These are phyloP conservation scores for Tetraselmis chui DNA, from an alignment of 139 green algal species.

Conservation along the genomic window DNA sequence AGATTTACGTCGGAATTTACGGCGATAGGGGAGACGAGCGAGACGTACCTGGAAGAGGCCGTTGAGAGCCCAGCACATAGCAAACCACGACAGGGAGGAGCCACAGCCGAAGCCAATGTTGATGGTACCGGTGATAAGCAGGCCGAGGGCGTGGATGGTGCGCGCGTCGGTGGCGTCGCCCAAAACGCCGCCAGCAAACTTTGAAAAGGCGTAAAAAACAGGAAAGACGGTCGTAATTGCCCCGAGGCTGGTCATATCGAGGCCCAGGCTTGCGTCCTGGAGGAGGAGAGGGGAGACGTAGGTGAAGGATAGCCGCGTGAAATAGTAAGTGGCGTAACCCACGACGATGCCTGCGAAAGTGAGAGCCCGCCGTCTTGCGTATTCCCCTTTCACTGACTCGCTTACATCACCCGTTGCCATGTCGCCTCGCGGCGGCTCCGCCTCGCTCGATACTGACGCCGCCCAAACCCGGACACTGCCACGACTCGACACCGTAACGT, in stretches of 20 bases:
- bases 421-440: background rate
- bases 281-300: constrained; percentile 5
- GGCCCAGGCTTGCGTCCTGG: background rate
- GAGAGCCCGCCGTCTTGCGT: background rate
- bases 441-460: background rate
- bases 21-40: background rate
- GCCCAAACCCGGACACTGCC: no score
- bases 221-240: background rate
- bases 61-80: background rate
- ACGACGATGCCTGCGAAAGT: constrained; percentile 3
- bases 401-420: background rate
- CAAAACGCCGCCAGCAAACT: background rate
- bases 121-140: background rate
- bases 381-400: background rate
- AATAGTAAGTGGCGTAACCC: constrained; percentile 9
- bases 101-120: constrained; percentile 2
- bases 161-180: background rate
- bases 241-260: background rate
- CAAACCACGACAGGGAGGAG: background rate
- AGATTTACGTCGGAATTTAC: no score
- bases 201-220: constrained; percentile 1
- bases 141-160: background rate
- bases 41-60: background rate
- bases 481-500: no score
- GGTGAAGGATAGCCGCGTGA: constrained; percentile 11